Evolutionary conservation across 2,329 filamentous ascomycete species (phyloP).

Genomic region (Ceratocystis variospora): DNA sequence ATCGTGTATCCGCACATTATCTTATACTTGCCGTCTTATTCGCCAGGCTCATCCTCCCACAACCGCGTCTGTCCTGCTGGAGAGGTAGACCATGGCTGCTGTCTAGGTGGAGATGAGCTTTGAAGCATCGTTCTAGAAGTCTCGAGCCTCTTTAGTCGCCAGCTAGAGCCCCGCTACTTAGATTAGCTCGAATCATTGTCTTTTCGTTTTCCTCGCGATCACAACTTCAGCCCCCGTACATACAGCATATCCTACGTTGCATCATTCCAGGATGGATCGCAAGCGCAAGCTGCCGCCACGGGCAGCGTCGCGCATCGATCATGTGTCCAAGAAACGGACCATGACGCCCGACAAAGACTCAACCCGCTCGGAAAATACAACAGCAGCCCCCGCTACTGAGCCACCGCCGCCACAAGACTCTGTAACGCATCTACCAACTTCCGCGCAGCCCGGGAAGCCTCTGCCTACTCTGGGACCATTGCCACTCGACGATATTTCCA

Average conservation of each 20-base stretch:
- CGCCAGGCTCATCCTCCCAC: not conserved
- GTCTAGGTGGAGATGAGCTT: constrained; percentile 4
- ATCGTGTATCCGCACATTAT: not conserved
- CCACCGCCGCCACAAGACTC: constrained; percentile 28
- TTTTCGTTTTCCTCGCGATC: not conserved
- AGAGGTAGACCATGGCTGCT: constrained; percentile 4
- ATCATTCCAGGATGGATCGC: constrained; percentile 38
- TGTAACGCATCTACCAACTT: constrained; percentile 42
- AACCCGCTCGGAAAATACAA: constrained; percentile 25
- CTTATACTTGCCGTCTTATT: not conserved
- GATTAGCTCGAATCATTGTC: not conserved
- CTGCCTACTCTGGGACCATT: constrained; percentile 56
- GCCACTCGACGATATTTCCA: constrained; percentile 49
- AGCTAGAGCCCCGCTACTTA: not conserved
- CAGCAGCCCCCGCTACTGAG: constrained; percentile 33
- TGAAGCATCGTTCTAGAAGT: constrained; percentile 1
- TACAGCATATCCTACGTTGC: not conserved
- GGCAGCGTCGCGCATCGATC: constrained; percentile 46
- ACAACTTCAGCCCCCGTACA: not conserved
- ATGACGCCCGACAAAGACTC: constrained; percentile 37
- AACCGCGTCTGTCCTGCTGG: not conserved
- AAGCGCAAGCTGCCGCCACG: constrained; percentile 53
- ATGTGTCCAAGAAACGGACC: constrained; percentile 46
- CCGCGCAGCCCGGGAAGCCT: constrained; percentile 48
- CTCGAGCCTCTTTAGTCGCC: not conserved